Conservation (phyloP, 805 yeast species). For the Candida chauliodis region DNA sequence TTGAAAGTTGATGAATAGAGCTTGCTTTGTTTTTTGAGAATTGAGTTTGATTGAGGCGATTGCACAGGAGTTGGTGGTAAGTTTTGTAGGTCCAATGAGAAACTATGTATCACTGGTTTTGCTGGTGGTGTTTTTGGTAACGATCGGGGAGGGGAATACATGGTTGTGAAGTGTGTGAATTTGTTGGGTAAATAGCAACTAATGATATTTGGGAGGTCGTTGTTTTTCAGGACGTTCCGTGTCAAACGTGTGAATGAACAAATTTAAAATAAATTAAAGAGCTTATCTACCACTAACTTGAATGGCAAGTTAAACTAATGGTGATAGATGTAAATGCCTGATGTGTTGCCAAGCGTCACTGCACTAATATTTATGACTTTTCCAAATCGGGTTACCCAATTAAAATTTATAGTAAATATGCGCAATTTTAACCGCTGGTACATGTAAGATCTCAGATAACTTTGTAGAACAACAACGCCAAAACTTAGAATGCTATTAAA, state of each 20-base stretch:
- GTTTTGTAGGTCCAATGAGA: too few relatives aligned
- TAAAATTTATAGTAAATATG: background rate
- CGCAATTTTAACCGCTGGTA: background rate
- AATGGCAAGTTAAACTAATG: background rate
- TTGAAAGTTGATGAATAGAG: slow-evolving; percentile 4
- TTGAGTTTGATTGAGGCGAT: slow-evolving; percentile 1
- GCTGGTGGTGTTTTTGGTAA: slow-evolving; percentile 1
- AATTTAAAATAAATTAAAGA: too few relatives aligned
- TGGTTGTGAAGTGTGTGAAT: background rate
- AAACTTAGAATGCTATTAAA: too few relatives aligned
- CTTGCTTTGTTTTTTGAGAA: background rate
- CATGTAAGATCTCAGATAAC: too few relatives aligned
- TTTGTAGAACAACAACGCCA: too few relatives aligned
- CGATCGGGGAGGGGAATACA: slow-evolving; percentile 1
- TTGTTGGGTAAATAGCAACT: background rate
- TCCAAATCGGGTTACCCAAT: background rate
- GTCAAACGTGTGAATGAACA: too few relatives aligned
- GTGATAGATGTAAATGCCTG: background rate
- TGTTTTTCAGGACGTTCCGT: too few relatives aligned
- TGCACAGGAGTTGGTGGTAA: background rate
- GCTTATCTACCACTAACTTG: too few relatives aligned
- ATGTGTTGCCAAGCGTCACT: background rate
- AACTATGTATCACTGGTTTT: too few relatives aligned
- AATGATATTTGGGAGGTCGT: too few relatives aligned
- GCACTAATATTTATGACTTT: background rate